A percentile compares a stretch with the other conserved stretches of the same genome.
Conservation (phyloP, 768 basidiomycete genomes). For the Hortiboletus campestris region DNA sequence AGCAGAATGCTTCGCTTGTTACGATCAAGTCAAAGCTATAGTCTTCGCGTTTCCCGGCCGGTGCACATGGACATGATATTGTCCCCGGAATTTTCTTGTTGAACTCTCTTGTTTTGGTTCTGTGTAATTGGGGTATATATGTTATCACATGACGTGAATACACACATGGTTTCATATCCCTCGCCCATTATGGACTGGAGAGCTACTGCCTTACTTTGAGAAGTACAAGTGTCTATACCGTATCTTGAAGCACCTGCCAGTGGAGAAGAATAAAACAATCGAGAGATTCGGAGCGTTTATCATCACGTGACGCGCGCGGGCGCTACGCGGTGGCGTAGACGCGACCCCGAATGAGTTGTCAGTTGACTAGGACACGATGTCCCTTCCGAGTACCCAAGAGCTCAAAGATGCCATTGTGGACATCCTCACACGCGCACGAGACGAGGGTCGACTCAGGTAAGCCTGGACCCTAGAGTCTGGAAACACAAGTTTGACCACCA, state of each 20-base stretch:
- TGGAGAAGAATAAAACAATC: too few relatives aligned
- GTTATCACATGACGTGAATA: neutral
- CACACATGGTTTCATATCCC: neutral
- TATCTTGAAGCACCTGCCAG: too few relatives aligned
- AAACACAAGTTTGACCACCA: neutral
- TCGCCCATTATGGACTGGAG: too few relatives aligned
- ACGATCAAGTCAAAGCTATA: constrained; percentile 52
- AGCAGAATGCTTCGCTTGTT: constrained; percentile 39
- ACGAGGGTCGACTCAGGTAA: constrained; percentile 22
- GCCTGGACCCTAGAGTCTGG: neutral
- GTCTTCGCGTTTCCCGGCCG: neutral
- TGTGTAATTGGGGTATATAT: neutral
- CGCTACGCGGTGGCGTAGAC: neutral
- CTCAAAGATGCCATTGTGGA: constrained; percentile 20
- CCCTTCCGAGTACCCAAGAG: constrained; percentile 13
- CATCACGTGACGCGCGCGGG: constrained; percentile 13
- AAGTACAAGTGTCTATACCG: too few relatives aligned
- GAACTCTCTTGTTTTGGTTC: neutral
- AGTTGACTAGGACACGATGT: neutral
- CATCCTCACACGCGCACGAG: constrained; percentile 23
- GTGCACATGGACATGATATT: neutral
- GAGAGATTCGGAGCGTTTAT: neutral
- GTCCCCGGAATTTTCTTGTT: neutral
- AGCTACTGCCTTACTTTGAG: too few relatives aligned
- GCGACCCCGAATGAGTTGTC: neutral